phyloP scores from a whole-genome alignment of 108 stramenopile species.

The Cyclotella distinguenda region DNA sequence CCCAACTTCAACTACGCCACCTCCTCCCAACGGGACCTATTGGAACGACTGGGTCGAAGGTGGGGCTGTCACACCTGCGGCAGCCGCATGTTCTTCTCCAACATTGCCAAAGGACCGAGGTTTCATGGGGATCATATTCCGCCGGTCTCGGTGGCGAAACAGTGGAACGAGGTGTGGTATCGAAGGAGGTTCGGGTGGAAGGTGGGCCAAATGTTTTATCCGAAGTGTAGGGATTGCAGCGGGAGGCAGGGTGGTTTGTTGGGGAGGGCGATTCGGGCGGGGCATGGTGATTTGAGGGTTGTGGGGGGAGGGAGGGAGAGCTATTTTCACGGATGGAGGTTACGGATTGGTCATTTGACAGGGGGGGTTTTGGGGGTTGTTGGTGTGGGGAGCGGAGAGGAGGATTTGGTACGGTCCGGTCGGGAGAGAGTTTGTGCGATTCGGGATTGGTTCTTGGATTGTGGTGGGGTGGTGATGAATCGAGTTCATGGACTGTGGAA shows the following conservation, averaged over 20 bases:
- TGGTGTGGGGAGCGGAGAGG: constrained; percentile 5
- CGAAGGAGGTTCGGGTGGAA: constrained; percentile 38
- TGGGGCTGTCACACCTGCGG: constrained; percentile 91
- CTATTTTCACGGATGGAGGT: constrained; percentile 61
- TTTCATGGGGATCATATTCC: constrained; percentile 91
- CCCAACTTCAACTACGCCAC: constrained; percentile 72
- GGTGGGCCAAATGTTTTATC: constrained; percentile 78
- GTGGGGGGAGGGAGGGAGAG: constrained; percentile 70
- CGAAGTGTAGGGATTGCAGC: constrained; percentile 80
- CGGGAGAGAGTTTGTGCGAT: constrained; percentile 25
- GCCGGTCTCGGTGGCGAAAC: constrained; percentile 72
- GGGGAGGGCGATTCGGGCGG: constrained; percentile 48
- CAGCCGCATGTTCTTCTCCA: constrained; percentile 48
- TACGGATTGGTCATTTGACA: constrained; percentile 66
- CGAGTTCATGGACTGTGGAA: no score
- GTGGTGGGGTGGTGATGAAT: not conserved
- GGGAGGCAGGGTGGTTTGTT: constrained; percentile 71
- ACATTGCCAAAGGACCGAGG: constrained; percentile 8
- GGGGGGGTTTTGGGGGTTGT: constrained; percentile 67
- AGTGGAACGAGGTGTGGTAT: constrained; percentile 60
- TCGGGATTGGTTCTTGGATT: constrained; percentile 24
- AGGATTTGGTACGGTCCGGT: constrained; percentile 16
- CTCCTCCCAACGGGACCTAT: constrained; percentile 44
- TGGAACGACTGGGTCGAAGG: constrained; percentile 62
- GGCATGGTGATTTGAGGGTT: constrained; percentile 43